These are phyloP conservation scores for Pecoramyces ruminantium DNA, from an alignment of 192 early-diverging fungal species.

Conservation along the genomic window DNA sequence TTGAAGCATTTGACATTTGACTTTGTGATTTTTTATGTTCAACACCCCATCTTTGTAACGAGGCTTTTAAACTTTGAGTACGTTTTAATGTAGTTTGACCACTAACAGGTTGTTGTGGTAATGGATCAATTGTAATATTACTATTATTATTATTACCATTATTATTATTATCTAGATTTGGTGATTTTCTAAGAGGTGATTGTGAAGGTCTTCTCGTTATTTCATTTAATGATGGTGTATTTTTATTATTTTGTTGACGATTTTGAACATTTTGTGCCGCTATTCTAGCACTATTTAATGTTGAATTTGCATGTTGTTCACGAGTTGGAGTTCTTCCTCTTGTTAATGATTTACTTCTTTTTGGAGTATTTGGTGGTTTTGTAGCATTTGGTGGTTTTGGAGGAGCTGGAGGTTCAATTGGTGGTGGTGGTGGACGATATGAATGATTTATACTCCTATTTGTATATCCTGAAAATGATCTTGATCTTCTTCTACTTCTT, in stretches of 20 bases:
- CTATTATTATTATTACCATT: too few species aligned
- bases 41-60: not conserved
- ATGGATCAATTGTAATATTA: too few species aligned
- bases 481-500: not conserved
- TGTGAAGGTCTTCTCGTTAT: not conserved
- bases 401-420: not conserved
- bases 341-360: not conserved
- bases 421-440: not conserved
- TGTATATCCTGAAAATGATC: not conserved
- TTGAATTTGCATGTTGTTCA: not conserved
- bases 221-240: not conserved
- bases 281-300: not conserved
- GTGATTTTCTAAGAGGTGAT: too few species aligned
- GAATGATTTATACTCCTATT: not conserved
- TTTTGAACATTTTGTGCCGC: not conserved
- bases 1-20: not conserved
- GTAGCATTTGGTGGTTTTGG: not conserved
- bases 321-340: not conserved
- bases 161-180: too few species aligned
- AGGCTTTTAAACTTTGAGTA: not conserved
- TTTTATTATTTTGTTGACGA: not conserved
- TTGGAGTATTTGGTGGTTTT: not conserved
- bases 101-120: not conserved
- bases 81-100: not conserved
- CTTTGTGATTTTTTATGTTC: not conserved